These are phyloP conservation scores for Achaetomium macrosporum DNA, from an alignment of 2,329 filamentous ascomycete species.

Conservation along the genomic window DNA sequence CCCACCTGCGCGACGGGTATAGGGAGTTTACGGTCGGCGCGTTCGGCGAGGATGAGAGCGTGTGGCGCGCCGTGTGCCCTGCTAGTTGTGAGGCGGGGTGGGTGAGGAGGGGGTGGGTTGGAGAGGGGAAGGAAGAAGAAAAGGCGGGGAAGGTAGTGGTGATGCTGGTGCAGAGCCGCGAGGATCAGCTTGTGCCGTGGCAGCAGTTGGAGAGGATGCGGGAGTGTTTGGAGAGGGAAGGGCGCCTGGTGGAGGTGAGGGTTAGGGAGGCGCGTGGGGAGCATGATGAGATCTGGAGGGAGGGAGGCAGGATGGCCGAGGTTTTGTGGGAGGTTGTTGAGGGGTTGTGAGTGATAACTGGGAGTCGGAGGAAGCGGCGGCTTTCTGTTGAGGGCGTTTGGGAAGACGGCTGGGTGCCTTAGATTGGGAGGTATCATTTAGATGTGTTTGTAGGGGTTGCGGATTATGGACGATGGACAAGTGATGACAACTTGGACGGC, in stretches of 20 bases:
- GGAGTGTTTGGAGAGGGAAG: constrained; percentile 46
- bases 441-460: too few relatives aligned
- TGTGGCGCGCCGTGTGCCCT: constrained; percentile 54
- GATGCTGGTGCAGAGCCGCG: constrained; percentile 22
- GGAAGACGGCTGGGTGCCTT: too few relatives aligned
- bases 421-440: too few relatives aligned
- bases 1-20: constrained; percentile 42
- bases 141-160: constrained; percentile 2
- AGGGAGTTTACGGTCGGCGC: constrained; percentile 51
- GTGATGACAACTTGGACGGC: too few relatives aligned
- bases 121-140: constrained; percentile 22
- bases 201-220: constrained; percentile 34
- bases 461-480: too few relatives aligned
- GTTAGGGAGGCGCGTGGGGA: constrained; percentile 46
- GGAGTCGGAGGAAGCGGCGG: too few relatives aligned
- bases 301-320: constrained; percentile 50
- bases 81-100: constrained; percentile 39
- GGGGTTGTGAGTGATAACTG: constrained; percentile 8
- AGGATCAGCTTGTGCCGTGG: constrained; percentile 23
- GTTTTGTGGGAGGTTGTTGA: constrained; percentile 34
- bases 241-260: constrained; percentile 27
- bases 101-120: constrained; percentile 31
- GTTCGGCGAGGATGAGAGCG: constrained; percentile 48
- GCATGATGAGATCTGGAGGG: constrained; percentile 60
- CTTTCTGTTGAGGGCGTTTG: too few relatives aligned